These are phyloP conservation scores for Xylaria sp. DNA, from an alignment of 2,329 filamentous ascomycete genomes.

Conservation along the genomic window DNA sequence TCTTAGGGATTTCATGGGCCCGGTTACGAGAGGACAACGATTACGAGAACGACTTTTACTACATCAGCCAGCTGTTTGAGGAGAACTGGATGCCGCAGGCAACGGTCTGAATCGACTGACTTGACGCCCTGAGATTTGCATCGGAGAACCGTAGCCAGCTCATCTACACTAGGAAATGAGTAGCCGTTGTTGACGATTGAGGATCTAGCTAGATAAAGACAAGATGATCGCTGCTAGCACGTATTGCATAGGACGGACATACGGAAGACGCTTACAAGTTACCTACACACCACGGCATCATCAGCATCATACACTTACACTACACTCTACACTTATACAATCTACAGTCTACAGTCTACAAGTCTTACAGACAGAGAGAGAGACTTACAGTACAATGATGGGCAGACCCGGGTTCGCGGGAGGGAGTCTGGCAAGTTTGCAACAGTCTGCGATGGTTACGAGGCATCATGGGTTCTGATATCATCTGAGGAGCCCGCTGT, in stretches of 20 bases:
- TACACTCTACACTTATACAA: not conserved
- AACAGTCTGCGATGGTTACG: not conserved
- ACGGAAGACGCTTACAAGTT: too few relatives aligned
- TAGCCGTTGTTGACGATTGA: conserved; percentile 4
- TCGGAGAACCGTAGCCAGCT: conserved; percentile 5
- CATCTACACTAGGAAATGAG: conserved; percentile 7
- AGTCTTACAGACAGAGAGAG: too few relatives aligned
- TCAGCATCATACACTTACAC: conserved; percentile 4
- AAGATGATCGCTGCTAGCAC: conserved; percentile 7
- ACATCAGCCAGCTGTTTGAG: conserved; percentile 55
- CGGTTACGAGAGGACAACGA: conserved; percentile 38
- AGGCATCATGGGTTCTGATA: not conserved
- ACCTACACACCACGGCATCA: too few relatives aligned
- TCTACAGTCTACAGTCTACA: not conserved
- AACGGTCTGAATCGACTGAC: conserved; percentile 30
- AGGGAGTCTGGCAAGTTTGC: not conserved
- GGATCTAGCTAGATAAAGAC: conserved; percentile 14
- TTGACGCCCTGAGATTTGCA: conserved; percentile 2
- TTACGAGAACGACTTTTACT: conserved; percentile 55
- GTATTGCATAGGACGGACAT: not conserved
- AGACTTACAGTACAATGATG: not conserved
- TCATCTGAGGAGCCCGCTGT: not conserved
- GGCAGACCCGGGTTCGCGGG: not conserved
- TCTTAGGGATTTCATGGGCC: conserved; percentile 41
- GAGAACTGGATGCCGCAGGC: conserved; percentile 46